Conservation (phyloP, 805 yeast species). For the Barnettozyma vustinii region DNA sequence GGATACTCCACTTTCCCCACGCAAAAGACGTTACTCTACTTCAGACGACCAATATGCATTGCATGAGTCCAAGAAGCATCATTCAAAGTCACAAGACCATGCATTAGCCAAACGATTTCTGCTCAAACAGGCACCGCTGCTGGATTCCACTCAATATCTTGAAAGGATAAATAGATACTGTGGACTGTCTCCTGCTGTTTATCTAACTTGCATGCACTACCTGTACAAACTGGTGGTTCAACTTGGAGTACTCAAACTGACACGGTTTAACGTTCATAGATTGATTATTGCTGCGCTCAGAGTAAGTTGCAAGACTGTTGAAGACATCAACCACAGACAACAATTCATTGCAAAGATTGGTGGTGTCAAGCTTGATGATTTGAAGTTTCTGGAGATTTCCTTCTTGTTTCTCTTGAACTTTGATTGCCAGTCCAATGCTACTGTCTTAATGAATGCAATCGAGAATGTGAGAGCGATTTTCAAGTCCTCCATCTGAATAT, state of each 20-base stretch:
- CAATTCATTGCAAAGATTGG: conserved; percentile 41
- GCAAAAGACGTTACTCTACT: conserved; percentile 9
- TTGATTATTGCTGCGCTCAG: conserved; percentile 39
- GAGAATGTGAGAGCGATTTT: conserved; percentile 1
- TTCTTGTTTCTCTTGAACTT: conserved; percentile 45
- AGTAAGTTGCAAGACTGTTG: conserved; percentile 42
- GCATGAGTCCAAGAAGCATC: neutral
- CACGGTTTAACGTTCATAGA: conserved; percentile 38
- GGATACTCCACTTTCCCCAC: conserved; percentile 16
- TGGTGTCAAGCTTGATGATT: conserved; percentile 39
- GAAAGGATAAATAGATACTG: conserved; percentile 26
- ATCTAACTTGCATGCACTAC: conserved; percentile 24
- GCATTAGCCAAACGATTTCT: conserved; percentile 21
- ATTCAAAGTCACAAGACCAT: conserved; percentile 12
- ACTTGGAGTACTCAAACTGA: conserved; percentile 22
- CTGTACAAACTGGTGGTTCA: conserved; percentile 20
- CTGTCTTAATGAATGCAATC: conserved; percentile 16
- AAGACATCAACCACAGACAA: conserved; percentile 41
- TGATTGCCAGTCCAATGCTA: conserved; percentile 39
- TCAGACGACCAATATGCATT: neutral
- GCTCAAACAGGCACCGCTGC: conserved; percentile 19
- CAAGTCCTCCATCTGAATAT: neutral
- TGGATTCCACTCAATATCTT: conserved; percentile 23
- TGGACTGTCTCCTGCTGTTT: conserved; percentile 25
- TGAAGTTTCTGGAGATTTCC: conserved; percentile 44